Evolutionary conservation across 2,329 filamentous ascomycete species (phyloP).

Genomic region (Scorias spongiosa): DNA sequence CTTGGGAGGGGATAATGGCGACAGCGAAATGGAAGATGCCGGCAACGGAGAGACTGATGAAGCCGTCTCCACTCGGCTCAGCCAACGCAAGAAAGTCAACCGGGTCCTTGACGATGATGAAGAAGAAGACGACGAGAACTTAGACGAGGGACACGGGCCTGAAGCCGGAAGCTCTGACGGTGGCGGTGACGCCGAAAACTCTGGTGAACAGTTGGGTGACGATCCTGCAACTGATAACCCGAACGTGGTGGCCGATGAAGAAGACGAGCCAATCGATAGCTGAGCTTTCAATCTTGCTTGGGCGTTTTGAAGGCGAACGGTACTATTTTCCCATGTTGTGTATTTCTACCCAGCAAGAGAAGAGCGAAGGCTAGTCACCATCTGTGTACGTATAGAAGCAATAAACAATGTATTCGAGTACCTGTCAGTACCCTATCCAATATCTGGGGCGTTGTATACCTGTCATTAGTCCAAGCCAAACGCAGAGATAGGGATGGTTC

Average conservation of each 20-base stretch:
- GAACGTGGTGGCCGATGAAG: neutral
- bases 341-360: too few relatives aligned
- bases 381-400: too few relatives aligned
- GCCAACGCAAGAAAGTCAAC: constrained; percentile 15
- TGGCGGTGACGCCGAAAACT: neutral
- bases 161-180: neutral
- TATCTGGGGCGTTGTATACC: too few relatives aligned
- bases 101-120: constrained; percentile 21
- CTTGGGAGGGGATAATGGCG: constrained; percentile 15
- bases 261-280: neutral
- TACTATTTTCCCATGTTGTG: too few relatives aligned
- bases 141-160: neutral
- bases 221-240: neutral
- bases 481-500: too few relatives aligned
- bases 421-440: too few relatives aligned
- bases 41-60: constrained; percentile 1
- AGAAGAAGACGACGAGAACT: constrained; percentile 16
- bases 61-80: constrained; percentile 1
- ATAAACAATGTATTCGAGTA: too few relatives aligned
- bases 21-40: constrained; percentile 12
- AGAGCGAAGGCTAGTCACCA: too few relatives aligned
- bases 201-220: neutral
- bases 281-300: neutral
- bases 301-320: too few relatives aligned
- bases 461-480: too few relatives aligned